These are phyloP conservation scores for Saccharomyces hybrid DNA, from an alignment of 1,139 yeast genomes.

Conservation along the genomic window DNA sequence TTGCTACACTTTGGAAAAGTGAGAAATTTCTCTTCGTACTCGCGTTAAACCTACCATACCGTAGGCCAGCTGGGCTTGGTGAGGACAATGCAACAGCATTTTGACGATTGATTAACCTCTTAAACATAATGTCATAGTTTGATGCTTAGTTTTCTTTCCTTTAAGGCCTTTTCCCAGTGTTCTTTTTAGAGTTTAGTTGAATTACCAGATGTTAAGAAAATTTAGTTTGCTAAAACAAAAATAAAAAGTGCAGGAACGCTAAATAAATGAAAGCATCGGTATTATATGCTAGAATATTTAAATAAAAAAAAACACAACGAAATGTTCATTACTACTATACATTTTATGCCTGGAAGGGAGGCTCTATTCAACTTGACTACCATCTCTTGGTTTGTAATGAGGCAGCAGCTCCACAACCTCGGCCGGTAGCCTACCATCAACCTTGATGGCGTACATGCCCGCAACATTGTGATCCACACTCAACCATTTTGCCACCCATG, in stretches of 20 bases:
- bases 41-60: background rate
- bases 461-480: constrained; percentile 84
- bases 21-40: constrained; percentile 9
- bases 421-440: constrained; percentile 84
- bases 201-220: background rate
- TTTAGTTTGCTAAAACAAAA: background rate
- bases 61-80: background rate
- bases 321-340: constrained; percentile 1
- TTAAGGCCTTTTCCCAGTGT: background rate
- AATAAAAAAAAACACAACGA: background rate
- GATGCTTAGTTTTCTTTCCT: background rate
- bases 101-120: background rate
- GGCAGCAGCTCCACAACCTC: constrained; percentile 70
- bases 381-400: constrained; percentile 91
- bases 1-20: constrained; percentile 21
- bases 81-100: background rate
- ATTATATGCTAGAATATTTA: background rate
- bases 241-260: background rate
- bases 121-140: background rate
- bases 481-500: constrained; percentile 98
- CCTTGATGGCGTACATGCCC: constrained; percentile 89
- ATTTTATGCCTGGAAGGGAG: background rate
- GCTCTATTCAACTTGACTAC: constrained; percentile 71
- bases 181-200: background rate
- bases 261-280: background rate